These are phyloP conservation scores for Carex kokanica DNA, from an alignment of 176 grass and related monocot species.

Conservation along the genomic window DNA sequence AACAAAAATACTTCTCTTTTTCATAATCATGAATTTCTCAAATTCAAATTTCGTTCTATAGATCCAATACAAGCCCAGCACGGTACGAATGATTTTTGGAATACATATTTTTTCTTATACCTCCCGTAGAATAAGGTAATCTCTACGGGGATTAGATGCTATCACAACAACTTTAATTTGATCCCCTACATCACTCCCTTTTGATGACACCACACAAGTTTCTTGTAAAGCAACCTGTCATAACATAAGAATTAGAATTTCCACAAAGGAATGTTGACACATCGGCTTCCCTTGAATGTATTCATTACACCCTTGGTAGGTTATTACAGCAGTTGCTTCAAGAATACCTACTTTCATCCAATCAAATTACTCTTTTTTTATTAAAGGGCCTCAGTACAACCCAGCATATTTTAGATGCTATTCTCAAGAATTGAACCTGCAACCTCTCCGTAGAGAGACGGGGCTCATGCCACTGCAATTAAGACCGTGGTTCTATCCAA, in stretches of 20 bases:
- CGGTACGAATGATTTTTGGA: background rate
- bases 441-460: too few relatives aligned
- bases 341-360: background rate
- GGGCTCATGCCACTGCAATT: too few relatives aligned
- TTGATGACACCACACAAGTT: constrained; percentile 38
- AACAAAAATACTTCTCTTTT: background rate
- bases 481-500: too few relatives aligned
- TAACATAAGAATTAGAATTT: constrained; percentile 9
- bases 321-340: background rate
- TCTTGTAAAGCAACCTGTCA: constrained; percentile 78
- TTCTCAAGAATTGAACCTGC: too few relatives aligned
- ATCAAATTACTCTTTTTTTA: too few relatives aligned
- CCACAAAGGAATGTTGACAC: background rate
- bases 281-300: background rate
- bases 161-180: constrained; percentile 48
- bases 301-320: background rate
- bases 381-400: too few relatives aligned
- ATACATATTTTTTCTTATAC: constrained; percentile 17
- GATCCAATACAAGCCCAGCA: background rate
- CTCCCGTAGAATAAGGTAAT: constrained; percentile 61
- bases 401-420: too few relatives aligned
- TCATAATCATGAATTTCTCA: background rate
- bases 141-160: constrained; percentile 69
- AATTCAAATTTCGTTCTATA: background rate
- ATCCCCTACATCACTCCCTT: constrained; percentile 55